Conservation (phyloP, 2,329 filamentous ascomycete species). For the Penicillium sp. region DNA sequence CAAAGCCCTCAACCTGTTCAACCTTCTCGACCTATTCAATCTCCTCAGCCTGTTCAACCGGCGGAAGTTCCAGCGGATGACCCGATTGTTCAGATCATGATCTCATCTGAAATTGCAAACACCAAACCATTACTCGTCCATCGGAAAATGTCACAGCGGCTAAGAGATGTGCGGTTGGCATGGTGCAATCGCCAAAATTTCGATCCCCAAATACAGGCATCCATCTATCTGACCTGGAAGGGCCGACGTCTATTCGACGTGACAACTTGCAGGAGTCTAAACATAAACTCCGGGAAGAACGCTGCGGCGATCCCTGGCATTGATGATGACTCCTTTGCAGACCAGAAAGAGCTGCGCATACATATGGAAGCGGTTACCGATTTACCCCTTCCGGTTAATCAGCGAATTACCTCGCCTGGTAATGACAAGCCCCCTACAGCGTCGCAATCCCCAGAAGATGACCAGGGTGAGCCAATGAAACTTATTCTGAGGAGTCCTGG, state of each 20-base stretch:
- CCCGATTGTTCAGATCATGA: slow-evolving; percentile 61
- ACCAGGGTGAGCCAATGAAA: slow-evolving; percentile 39
- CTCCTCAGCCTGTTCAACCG: background rate
- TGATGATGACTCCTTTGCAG: slow-evolving; percentile 44
- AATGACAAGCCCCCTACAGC: background rate
- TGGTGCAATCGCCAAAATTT: slow-evolving; percentile 68
- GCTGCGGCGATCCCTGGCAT: slow-evolving; percentile 34
- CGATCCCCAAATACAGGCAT: slow-evolving; percentile 49
- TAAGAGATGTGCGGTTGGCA: slow-evolving; percentile 65
- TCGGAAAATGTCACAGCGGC: slow-evolving; percentile 64
- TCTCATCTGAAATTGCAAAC: slow-evolving; percentile 65
- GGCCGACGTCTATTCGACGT: slow-evolving; percentile 69
- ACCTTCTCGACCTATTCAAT: background rate
- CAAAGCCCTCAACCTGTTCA: background rate
- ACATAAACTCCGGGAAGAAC: slow-evolving; percentile 53
- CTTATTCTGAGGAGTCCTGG: slow-evolving; percentile 55
- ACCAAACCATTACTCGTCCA: slow-evolving; percentile 63
- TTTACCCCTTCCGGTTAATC: slow-evolving; percentile 53
- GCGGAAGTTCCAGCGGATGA: slow-evolving; percentile 37
- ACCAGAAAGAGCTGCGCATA: slow-evolving; percentile 59
- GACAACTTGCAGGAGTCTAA: slow-evolving; percentile 70
- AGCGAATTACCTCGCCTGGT: slow-evolving; percentile 10
- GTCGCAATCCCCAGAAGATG: slow-evolving; percentile 11
- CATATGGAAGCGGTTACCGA: slow-evolving; percentile 76
- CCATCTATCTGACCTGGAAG: slow-evolving; percentile 78